Evolutionary conservation across 257 asterid species (phyloP).

Genomic region (Phtheirospermum japonicum): DNA sequence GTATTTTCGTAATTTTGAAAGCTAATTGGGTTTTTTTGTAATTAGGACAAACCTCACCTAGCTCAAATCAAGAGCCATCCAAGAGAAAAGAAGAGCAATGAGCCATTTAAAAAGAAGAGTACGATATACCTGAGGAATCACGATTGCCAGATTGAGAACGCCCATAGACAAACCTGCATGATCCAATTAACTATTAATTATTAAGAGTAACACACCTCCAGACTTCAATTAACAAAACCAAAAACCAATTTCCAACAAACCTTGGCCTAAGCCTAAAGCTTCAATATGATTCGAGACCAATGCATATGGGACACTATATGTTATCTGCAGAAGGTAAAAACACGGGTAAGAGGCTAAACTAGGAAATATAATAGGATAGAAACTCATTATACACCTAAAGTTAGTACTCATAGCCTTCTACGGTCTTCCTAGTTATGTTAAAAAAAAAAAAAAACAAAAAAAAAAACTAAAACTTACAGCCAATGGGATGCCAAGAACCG

Average conservation of each 20-base stretch:
- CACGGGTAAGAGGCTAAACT: constrained; percentile 11
- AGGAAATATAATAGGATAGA: not conserved
- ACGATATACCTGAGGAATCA: constrained; percentile 69
- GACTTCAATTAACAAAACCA: not conserved
- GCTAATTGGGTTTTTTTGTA: not conserved
- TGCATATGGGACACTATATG: constrained; percentile 93
- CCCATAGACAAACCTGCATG: constrained; percentile 87
- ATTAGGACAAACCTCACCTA: not conserved
- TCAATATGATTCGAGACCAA: constrained; percentile 71
- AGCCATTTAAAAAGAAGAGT: not conserved
- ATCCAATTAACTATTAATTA: constrained; percentile 20
- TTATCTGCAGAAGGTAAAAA: constrained; percentile 46
- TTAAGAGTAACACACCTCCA: constrained; percentile 27
- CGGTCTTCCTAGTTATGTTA: not conserved
- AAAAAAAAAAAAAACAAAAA: no score
- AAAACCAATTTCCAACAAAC: constrained; percentile 41
- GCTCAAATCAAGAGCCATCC: not conserved
- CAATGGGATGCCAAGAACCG: constrained; percentile 81
- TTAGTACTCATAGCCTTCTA: not conserved
- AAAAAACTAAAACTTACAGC: constrained; percentile 53
- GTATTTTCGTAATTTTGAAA: not conserved
- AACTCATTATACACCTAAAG: not conserved
- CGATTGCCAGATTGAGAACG: constrained; percentile 81
- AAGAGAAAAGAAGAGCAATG: not conserved
- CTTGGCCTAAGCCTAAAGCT: constrained; percentile 84